Evolutionary conservation across 495 filamentous ascomycete genomes (phyloP).

Genomic region (Penicillium ochrochloron): DNA sequence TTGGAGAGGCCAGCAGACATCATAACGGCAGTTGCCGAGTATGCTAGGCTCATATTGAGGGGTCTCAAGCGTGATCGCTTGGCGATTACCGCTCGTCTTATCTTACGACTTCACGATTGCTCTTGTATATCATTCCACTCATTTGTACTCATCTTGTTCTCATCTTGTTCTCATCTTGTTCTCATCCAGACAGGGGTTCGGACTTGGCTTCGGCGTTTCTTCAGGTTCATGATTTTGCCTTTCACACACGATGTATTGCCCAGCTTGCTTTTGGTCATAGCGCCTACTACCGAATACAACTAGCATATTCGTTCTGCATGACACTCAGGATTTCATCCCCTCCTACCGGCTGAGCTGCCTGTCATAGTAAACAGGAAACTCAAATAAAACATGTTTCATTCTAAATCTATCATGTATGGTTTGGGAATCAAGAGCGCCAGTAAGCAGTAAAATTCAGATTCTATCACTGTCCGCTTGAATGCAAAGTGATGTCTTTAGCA

Average conservation of each 20-base stretch:
- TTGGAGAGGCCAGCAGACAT: constrained; percentile 34
- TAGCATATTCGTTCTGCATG: neutral
- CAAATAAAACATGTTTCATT: neutral
- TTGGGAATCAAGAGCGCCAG: constrained; percentile 6
- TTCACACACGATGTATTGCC: neutral
- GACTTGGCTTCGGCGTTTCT: neutral
- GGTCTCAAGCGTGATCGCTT: neutral
- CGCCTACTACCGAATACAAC: neutral
- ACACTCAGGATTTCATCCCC: neutral
- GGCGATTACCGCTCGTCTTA: neutral
- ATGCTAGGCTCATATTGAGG: neutral
- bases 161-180: neutral
- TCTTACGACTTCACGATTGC: constrained; percentile 6
- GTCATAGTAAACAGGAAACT: neutral
- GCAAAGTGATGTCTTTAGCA: neutral
- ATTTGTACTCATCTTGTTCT: neutral
- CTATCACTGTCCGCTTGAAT: constrained; percentile 7
- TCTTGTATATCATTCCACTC: constrained; percentile 13
- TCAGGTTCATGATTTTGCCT: neutral
- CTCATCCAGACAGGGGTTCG: neutral
- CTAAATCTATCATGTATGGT: neutral
- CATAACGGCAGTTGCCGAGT: constrained; percentile 3
- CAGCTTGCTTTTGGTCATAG: neutral
- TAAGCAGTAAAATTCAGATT: constrained; percentile 3
- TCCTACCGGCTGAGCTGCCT: neutral